These are phyloP conservation scores for Alternaria longipes DNA, from an alignment of 2,329 filamentous ascomycete genomes.

Conservation along the genomic window DNA sequence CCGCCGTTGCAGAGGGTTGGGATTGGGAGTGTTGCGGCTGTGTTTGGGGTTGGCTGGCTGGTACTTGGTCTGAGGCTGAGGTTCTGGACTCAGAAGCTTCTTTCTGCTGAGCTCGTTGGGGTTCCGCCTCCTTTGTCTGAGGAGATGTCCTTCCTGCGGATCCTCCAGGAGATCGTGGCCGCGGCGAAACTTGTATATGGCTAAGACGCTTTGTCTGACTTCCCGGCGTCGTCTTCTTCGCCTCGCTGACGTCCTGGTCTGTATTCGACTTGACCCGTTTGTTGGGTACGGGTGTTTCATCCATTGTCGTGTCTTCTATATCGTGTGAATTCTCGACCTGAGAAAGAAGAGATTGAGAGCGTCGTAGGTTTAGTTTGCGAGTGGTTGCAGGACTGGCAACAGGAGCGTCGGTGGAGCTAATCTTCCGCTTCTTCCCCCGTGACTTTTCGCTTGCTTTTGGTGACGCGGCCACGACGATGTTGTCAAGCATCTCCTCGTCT, in stretches of 20 bases:
- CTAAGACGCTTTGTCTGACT: conserved; percentile 36
- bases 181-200: conserved; percentile 38
- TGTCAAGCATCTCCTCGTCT: conserved; percentile 50
- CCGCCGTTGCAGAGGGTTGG: too few species aligned
- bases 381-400: conserved; percentile 25
- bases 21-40: background rate
- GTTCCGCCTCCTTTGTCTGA: background rate
- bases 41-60: background rate
- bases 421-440: conserved; percentile 32
- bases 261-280: conserved; percentile 38
- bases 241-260: conserved; percentile 44
- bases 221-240: conserved; percentile 19
- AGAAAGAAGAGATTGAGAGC: conserved; percentile 42
- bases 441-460: conserved; percentile 11
- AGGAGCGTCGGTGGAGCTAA: conserved; percentile 12
- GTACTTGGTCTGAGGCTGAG: background rate
- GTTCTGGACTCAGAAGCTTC: background rate
- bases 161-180: conserved; percentile 4
- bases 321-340: conserved; percentile 40
- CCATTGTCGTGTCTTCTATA: conserved; percentile 30
- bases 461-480: conserved; percentile 50
- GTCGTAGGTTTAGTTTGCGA: conserved; percentile 36
- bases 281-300: conserved; percentile 38
- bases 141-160: background rate
- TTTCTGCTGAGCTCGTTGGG: background rate